Conservation (phyloP, 192 early-diverging fungal genomes). For the Coemansia sp. region DNA sequence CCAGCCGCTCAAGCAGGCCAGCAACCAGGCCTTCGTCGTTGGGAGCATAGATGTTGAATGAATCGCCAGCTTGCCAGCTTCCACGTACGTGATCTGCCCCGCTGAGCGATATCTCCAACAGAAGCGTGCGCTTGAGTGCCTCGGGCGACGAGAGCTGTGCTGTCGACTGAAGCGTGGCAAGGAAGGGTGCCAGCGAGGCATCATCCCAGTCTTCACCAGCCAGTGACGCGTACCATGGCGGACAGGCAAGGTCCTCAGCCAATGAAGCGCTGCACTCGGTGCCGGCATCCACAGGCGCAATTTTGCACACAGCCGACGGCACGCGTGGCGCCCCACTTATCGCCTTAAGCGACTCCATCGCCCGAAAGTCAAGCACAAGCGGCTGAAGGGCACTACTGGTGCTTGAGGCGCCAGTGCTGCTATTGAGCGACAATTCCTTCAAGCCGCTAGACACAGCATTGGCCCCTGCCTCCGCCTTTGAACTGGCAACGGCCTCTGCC, state of each 20-base stretch:
- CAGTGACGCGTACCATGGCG: constrained; percentile 33
- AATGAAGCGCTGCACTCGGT: neutral
- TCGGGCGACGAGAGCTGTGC: constrained; percentile 62
- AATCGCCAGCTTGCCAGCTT: constrained; percentile 56
- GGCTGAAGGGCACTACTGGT: constrained; percentile 16
- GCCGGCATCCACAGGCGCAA: neutral
- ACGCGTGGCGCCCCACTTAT: constrained; percentile 38
- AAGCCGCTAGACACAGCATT: neutral
- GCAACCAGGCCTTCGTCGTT: constrained; percentile 72
- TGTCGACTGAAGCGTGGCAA: constrained; percentile 56
- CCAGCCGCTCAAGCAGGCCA: constrained; percentile 61
- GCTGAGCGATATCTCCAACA: constrained; percentile 56
- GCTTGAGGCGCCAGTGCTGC: neutral
- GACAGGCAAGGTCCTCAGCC: neutral
- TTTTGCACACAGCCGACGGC: constrained; percentile 21
- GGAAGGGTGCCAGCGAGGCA: constrained; percentile 33
- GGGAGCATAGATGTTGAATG: constrained; percentile 87
- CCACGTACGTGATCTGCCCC: constrained; percentile 10
- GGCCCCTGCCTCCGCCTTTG: neutral
- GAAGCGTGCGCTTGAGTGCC: constrained; percentile 72
- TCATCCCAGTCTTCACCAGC: neutral
- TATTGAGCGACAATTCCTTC: neutral
- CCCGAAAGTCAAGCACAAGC: constrained; percentile 37
- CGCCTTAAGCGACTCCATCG: constrained; percentile 29
- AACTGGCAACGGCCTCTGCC: neutral